Conservation (phyloP, 305 asterid species). For the Ajuga reptans region DNA sequence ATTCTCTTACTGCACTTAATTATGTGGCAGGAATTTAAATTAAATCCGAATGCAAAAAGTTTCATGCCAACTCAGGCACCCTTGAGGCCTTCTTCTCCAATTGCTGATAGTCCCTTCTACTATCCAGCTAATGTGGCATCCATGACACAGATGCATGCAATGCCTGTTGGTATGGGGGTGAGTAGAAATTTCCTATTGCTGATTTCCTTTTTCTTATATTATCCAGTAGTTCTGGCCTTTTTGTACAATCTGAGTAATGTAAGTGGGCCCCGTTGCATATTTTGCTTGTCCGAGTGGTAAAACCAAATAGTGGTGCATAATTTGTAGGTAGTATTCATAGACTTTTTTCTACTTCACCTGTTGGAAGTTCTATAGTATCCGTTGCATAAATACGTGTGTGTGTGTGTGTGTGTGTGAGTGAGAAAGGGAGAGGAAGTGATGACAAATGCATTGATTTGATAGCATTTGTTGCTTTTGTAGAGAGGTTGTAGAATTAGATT, state of each 20-base stretch:
- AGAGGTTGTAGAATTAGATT: not conserved
- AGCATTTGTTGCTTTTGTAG: not conserved
- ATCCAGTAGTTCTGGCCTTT: constrained; percentile 1
- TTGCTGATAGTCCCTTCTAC: constrained; percentile 63
- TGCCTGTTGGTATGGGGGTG: constrained; percentile 83
- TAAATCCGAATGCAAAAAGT: constrained; percentile 82
- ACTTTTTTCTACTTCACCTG: constrained; percentile 10
- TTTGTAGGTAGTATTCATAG: not conserved
- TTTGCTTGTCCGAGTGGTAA: not conserved
- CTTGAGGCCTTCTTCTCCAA: constrained; percentile 69
- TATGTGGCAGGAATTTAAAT: constrained; percentile 71
- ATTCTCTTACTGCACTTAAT: constrained; percentile 18
- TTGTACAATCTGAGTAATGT: not conserved
- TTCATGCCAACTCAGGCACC: constrained; percentile 64
- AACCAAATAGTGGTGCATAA: not conserved
- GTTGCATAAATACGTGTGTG: not conserved
- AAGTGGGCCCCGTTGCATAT: not conserved
- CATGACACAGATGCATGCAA: constrained; percentile 70
- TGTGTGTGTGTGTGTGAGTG: no score
- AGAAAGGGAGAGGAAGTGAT: constrained; percentile 7
- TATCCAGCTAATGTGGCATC: constrained; percentile 64
- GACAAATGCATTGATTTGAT: not conserved
- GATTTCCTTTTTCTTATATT: constrained; percentile 4
- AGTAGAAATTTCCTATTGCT: constrained; percentile 25
- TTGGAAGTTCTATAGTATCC: not conserved